These are phyloP conservation scores for Viola pubescens DNA, from an alignment of 441 rosid genomes.

Conservation along the genomic window DNA sequence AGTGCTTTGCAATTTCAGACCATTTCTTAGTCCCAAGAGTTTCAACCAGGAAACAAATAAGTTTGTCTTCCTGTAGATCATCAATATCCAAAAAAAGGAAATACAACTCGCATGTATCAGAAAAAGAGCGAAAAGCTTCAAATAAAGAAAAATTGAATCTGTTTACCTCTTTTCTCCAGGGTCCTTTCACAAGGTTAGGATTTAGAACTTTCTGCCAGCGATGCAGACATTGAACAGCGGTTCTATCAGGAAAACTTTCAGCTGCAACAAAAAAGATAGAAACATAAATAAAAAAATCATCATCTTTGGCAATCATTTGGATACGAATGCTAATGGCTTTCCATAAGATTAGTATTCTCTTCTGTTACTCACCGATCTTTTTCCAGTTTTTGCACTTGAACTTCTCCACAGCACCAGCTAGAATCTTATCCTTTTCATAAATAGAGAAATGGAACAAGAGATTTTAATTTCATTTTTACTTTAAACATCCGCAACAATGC, in stretches of 20 bases:
- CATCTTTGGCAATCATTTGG: not conserved
- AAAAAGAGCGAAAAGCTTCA: too few relatives aligned
- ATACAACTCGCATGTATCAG: too few relatives aligned
- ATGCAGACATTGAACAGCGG: conserved; percentile 85
- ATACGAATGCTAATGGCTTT: not conserved
- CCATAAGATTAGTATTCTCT: not conserved
- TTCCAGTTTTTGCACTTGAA: conserved; percentile 74
- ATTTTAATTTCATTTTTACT: not conserved
- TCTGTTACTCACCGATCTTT: conserved; percentile 44
- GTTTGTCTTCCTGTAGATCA: conserved; percentile 66
- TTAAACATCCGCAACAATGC: not conserved
- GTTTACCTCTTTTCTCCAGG: conserved; percentile 79
- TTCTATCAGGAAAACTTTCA: conserved; percentile 56
- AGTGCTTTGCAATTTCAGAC: conserved; percentile 28
- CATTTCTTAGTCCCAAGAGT: conserved; percentile 37
- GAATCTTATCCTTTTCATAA: conserved; percentile 54
- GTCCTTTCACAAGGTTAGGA: conserved; percentile 87
- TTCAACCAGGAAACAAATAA: conserved; percentile 52
- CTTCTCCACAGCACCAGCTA: conserved; percentile 54
- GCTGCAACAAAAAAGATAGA: conserved; percentile 36
- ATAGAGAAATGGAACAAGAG: not conserved
- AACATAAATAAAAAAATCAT: not conserved
- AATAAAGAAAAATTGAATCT: too few relatives aligned
- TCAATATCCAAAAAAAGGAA: not conserved
- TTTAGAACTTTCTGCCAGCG: conserved; percentile 94